Evolutionary conservation across 2,329 filamentous ascomycete genomes (phyloP).

Genomic region (Stagonosporopsis vannaccii): DNA sequence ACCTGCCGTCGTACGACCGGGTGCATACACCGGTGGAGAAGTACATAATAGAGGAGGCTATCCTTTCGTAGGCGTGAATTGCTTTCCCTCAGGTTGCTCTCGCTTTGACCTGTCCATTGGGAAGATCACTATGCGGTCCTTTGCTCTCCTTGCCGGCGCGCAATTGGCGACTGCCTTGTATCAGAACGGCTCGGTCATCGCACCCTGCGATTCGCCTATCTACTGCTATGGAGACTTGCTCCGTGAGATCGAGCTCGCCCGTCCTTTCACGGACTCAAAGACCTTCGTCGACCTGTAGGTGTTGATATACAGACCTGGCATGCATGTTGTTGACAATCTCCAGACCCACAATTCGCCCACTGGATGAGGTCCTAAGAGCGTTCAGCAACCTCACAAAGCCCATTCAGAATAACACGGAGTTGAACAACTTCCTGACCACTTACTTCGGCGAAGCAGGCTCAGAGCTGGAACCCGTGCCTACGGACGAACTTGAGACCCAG

Average conservation of each 20-base stretch:
- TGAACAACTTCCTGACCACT: constrained; percentile 67
- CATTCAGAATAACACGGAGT: constrained; percentile 67
- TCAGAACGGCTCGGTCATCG: constrained; percentile 65
- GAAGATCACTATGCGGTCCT: constrained; percentile 22
- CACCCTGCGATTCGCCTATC: constrained; percentile 71
- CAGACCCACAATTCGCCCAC: constrained; percentile 67
- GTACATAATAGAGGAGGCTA: constrained; percentile 8
- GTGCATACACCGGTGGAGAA: constrained; percentile 7
- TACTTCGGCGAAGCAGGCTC: constrained; percentile 71
- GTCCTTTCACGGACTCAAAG: constrained; percentile 72
- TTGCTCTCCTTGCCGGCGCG: constrained; percentile 24
- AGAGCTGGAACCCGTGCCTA: constrained; percentile 65
- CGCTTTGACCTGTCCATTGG: constrained; percentile 6
- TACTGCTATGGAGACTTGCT: constrained; percentile 73
- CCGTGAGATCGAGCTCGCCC: constrained; percentile 67
- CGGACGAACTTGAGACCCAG: constrained; percentile 61
- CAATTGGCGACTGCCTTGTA: constrained; percentile 58
- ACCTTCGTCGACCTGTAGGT: constrained; percentile 67
- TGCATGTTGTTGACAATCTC: constrained; percentile 5
- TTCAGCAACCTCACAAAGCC: constrained; percentile 68
- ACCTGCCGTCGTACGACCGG: constrained; percentile 10
- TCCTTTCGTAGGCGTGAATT: background rate
- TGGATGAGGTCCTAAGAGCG: constrained; percentile 67
- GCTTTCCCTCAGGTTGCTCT: background rate
- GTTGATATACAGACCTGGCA: no score